Percentiles rank a stretch among this genome's conserved stretches.
Conservation (phyloP, 176 grass and related monocot species). For the Juncus inflexus region DNA sequence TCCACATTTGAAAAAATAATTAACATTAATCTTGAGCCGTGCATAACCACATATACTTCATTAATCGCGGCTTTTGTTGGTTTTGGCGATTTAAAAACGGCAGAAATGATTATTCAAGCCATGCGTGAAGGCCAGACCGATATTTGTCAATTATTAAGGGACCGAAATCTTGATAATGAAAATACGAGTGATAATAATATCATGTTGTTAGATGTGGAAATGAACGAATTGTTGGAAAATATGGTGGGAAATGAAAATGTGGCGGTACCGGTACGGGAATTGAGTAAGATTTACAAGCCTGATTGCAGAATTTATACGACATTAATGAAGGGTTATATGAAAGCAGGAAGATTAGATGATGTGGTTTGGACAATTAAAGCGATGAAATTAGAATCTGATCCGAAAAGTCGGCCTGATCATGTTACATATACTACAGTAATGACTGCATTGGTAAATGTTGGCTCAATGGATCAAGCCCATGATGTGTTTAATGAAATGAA, state of each 20-base stretch:
- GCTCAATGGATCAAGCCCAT: constrained; percentile 43
- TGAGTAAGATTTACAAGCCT: constrained; percentile 45
- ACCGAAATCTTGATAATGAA: background rate
- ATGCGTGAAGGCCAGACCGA: constrained; percentile 67
- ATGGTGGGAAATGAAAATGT: constrained; percentile 21
- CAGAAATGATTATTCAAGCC: constrained; percentile 68
- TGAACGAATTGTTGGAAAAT: constrained; percentile 47
- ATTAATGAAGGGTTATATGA: constrained; percentile 95
- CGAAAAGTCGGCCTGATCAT: constrained; percentile 62
- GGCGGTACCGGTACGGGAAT: constrained; percentile 24
- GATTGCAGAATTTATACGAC: constrained; percentile 80
- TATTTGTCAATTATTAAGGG: constrained; percentile 46
- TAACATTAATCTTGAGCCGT: constrained; percentile 37
- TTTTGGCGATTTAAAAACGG: constrained; percentile 51
- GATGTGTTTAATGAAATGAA: constrained; percentile 66
- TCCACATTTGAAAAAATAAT: constrained; percentile 44
- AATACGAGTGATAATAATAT: background rate
- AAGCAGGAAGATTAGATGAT: constrained; percentile 62
- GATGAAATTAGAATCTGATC: constrained; percentile 48
- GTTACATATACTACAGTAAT: constrained; percentile 77
- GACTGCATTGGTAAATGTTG: constrained; percentile 48
- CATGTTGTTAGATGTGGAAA: constrained; percentile 25
- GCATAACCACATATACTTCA: constrained; percentile 65
- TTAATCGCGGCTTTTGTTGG: constrained; percentile 79
- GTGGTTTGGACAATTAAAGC: constrained; percentile 57